phyloP scores from a whole-genome alignment of 768 basidiomycete genomes.

The Trichaptum fuscoviolaceum region DNA sequence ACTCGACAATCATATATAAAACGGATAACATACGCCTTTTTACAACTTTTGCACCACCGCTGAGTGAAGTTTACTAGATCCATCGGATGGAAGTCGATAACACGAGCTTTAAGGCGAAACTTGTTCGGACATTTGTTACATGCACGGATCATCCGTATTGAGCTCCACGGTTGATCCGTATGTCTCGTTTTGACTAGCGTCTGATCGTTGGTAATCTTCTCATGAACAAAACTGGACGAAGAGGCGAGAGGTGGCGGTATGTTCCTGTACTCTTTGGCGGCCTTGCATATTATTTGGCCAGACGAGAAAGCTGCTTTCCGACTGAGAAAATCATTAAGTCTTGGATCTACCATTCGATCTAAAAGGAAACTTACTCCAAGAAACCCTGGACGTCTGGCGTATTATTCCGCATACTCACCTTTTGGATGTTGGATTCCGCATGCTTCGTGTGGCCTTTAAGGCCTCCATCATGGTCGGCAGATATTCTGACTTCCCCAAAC shows the following conservation, averaged over 20 bases:
- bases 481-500: constrained; percentile 50
- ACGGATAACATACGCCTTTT: constrained; percentile 35
- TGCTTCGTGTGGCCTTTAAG: constrained; percentile 17
- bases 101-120: constrained; percentile 43
- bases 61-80: constrained; percentile 42
- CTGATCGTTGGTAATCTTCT: neutral
- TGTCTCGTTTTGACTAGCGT: constrained; percentile 7
- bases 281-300: neutral
- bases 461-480: constrained; percentile 21
- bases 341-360: neutral
- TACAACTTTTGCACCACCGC: constrained; percentile 49
- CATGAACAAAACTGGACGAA: neutral
- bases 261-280: constrained; percentile 10
- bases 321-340: neutral
- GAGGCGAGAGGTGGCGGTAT: constrained; percentile 1
- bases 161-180: constrained; percentile 15
- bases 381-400: neutral
- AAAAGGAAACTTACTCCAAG: neutral
- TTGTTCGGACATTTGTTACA: constrained; percentile 28
- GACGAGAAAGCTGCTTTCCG: neutral
- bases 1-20: neutral
- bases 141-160: constrained; percentile 34
- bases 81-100: constrained; percentile 52
- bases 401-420: neutral
- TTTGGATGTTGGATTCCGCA: constrained; percentile 16